Evolutionary conservation across 805 yeast species (phyloP).

Genomic region (Saccharomyces paradoxus): DNA sequence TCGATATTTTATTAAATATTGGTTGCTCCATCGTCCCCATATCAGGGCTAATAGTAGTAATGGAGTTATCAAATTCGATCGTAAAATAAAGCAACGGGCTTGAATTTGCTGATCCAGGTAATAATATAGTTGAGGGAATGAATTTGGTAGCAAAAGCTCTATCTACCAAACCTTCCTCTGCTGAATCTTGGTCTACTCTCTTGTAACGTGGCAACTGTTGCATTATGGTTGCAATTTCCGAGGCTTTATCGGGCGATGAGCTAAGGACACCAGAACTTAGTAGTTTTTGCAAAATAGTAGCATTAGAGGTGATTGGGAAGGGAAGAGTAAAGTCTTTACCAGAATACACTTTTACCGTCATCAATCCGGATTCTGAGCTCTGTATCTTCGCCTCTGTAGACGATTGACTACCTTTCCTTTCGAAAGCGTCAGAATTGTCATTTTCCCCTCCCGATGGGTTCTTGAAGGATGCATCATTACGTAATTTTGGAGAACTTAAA

Average conservation of each 20-base stretch:
- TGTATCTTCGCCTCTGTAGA: slow-evolving; percentile 5
- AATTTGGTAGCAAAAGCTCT: slow-evolving; percentile 23
- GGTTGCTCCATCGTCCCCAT: slow-evolving; percentile 71
- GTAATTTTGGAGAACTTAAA: neutral
- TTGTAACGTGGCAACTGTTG: slow-evolving; percentile 16
- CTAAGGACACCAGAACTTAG: slow-evolving; percentile 41
- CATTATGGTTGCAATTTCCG: slow-evolving; percentile 14
- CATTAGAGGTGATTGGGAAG: slow-evolving; percentile 53
- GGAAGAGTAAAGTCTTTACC: slow-evolving; percentile 64
- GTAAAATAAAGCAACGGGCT: slow-evolving; percentile 76
- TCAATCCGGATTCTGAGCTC: slow-evolving; percentile 50
- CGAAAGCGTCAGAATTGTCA: neutral
- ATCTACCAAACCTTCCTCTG: slow-evolving; percentile 27
- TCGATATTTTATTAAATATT: slow-evolving; percentile 77
- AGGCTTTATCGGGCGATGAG: slow-evolving; percentile 10
- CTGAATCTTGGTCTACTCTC: slow-evolving; percentile 21
- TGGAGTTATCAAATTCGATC: slow-evolving; percentile 88
- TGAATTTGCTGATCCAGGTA: slow-evolving; percentile 45
- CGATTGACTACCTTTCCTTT: slow-evolving; percentile 2
- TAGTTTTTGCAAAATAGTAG: slow-evolving; percentile 49
- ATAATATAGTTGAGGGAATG: slow-evolving; percentile 45
- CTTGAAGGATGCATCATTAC: neutral
- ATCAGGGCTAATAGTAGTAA: slow-evolving; percentile 76
- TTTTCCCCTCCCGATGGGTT: neutral
- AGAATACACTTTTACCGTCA: slow-evolving; percentile 68